phyloP scores from a whole-genome alignment of 2,329 filamentous ascomycete species.

The Clonostachys byssicola region DNA sequence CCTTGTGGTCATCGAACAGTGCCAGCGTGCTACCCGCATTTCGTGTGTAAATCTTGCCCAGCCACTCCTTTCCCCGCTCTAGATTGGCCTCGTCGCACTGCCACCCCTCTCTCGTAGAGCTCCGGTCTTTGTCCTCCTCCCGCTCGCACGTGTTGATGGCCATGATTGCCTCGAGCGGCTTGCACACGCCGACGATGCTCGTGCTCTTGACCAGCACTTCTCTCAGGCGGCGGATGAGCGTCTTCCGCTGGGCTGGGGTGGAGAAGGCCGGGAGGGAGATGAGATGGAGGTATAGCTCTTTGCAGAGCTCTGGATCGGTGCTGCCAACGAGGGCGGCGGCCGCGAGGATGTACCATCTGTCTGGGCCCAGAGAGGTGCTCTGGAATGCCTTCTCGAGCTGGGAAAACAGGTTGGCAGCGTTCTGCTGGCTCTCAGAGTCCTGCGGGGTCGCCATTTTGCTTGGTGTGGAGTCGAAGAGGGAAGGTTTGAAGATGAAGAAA shows the following conservation, averaged over 20 bases:
- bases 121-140: conserved; percentile 52
- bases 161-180: conserved; percentile 56
- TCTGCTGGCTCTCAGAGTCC: too few relatives aligned
- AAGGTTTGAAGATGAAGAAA: too few relatives aligned
- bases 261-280: conserved; percentile 39
- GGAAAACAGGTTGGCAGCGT: conserved; percentile 2
- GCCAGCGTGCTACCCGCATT: conserved; percentile 30
- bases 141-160: conserved; percentile 45
- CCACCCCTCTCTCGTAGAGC: conserved; percentile 51
- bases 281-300: conserved; percentile 28
- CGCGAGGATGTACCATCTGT: conserved; percentile 8
- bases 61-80: conserved; percentile 48
- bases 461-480: too few relatives aligned
- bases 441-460: too few relatives aligned
- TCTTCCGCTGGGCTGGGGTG: conserved; percentile 35
- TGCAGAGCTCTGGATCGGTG: conserved; percentile 5
- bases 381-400: conserved; percentile 5
- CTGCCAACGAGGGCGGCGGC: conserved; percentile 6
- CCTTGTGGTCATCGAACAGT: conserved; percentile 27
- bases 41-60: conserved; percentile 49
- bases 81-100: conserved; percentile 50
- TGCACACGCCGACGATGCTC: conserved; percentile 56
- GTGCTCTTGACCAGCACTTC: conserved; percentile 58
- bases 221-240: conserved; percentile 44
- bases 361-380: conserved; percentile 1